Base-by-base conservation (phyloP, 2,329 filamentous ascomycete genomes). In the Botrytis hyacinthi region DNA sequence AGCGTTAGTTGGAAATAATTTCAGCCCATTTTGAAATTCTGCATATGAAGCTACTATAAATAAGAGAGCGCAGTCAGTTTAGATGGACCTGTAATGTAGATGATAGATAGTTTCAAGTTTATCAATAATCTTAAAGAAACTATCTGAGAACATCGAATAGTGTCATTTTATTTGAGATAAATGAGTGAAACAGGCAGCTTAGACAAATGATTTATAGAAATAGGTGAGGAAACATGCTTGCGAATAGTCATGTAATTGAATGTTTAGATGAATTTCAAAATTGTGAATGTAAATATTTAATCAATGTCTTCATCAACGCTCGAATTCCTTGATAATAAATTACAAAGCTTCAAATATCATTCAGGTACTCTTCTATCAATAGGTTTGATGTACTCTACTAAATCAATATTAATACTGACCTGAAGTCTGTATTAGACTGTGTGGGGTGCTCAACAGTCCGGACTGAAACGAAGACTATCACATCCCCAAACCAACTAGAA, bases 181-280 rank as follows among this genome's bases (percentile, higher is more conserved):
- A 54, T 29, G 26, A 16, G 0, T 29, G 6, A 54, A 29, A 54
- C 8, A 0, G 2, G 9, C 2, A 29, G n/a, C 12, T 54, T 54
- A 8, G 7, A 16, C 1, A 18, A 54, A 29, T 54, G 3, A 54
- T 54, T 5, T 5, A 4, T 54, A 18, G 2, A 16, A 4, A 16
- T 54, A 54, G 14, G 6, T n/a, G n/a, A 54, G 51, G 1, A 26
- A 54, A 29, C 0, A 1, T 1, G 29, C 16, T 29, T 18, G 3
- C 3, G 3, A 54, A 54, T 54, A 26, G 0, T 29, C 51, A 18
- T 54, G 0, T 0, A 29, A 16, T n/a, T n/a, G 1, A 29, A 16
- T 54, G 2, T n/a, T 14, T 8, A 8, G 12, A 29, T 8, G 1
- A 29, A n/a, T 54, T 29, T 54, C n/a, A 54, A 29, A 16, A 16